Base-by-base conservation (phyloP, 768 basidiomycete genomes). In the Boletus reticulatus region DNA sequence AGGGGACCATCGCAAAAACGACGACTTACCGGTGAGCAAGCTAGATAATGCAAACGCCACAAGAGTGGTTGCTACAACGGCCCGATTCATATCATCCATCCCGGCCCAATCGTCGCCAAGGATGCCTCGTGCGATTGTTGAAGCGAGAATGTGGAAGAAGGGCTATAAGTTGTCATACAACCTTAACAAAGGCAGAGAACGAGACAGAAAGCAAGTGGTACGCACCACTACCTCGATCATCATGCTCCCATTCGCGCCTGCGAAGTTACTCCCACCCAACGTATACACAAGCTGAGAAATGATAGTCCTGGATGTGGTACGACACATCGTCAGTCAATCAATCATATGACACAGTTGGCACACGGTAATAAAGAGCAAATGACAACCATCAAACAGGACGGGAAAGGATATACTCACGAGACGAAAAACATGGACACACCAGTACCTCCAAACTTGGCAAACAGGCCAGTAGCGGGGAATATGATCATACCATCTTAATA, bases 371-470 rank as follows among this genome's bases (percentile, higher is more conserved):
- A 61, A 52, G 9, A 42, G n/a, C 22, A 20, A 13, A 37, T 38
- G 20, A 49, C 41, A 42, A 49, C n/a, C 17, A 16, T n/a, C 16
- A 47, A n/a, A 10, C 17, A 42, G 32, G 37, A 43, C 4, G 34
- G 42, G 31, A 51, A 48, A 20, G 37, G 32, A 37, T 49, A 10
- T 20, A 75, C 84, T 63, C 66, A 87, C 79, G 90, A 85, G 19
- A 94, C 80, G 70, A 95, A 96, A 72, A 96, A 96, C 88, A 98
- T 92, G 34, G 94, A 95, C 2, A 98, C 94, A 4, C 96, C 96
- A 69, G 87, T 85, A 0, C 89, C 83, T 1, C 93, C 95, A 17
- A 96, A 84, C 50, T 83, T 83, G 12, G 80, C 73, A 68, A 99
- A 98, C 4, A 90, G 78, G 3, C 89, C 83, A 10, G 85, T 80